Percentiles rank a stretch among this genome's conserved stretches.
Evolutionary conservation across 345 rosid genomes (phyloP).

Genomic region (Odontarrhena argentea): DNA sequence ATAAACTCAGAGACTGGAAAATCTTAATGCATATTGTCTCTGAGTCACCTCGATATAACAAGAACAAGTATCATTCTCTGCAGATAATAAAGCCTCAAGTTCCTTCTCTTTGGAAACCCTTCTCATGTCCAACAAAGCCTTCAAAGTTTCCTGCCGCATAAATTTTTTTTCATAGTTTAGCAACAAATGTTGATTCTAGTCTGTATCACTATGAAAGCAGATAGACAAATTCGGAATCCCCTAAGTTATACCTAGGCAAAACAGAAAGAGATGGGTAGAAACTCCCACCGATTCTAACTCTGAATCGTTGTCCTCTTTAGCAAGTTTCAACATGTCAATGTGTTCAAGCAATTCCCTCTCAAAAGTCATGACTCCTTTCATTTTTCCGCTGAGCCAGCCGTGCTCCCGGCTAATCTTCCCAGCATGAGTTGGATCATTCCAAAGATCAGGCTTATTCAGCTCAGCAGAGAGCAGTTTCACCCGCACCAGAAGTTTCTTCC

Average conservation of each 20-base stretch:
- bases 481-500: conserved; percentile 75
- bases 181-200: not conserved
- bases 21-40: conserved; percentile 5
- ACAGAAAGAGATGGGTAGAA: conserved; percentile 48
- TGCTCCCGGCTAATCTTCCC: conserved; percentile 92
- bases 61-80: conserved; percentile 75
- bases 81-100: conserved; percentile 86
- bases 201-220: not conserved
- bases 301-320: conserved; percentile 79
- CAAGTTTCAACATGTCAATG: conserved; percentile 92
- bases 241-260: not conserved
- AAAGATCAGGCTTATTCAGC: conserved; percentile 72
- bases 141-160: conserved; percentile 62
- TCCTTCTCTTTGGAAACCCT: conserved; percentile 76
- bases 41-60: conserved; percentile 79
- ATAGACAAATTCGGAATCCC: not conserved
- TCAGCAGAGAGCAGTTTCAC: conserved; percentile 61
- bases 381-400: conserved; percentile 66
- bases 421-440: conserved; percentile 89
- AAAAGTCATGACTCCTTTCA: conserved; percentile 72
- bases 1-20: conserved; percentile 16
- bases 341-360: conserved; percentile 89
- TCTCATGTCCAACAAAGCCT: conserved; percentile 77
- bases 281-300: conserved; percentile 94
- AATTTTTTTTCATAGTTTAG: conserved; percentile 7